A percentile compares a stretch with the other conserved stretches of the same genome.
phyloP scores from a whole-genome alignment of 2,329 filamentous ascomycete species.

The Arachnomyces sp. region DNA sequence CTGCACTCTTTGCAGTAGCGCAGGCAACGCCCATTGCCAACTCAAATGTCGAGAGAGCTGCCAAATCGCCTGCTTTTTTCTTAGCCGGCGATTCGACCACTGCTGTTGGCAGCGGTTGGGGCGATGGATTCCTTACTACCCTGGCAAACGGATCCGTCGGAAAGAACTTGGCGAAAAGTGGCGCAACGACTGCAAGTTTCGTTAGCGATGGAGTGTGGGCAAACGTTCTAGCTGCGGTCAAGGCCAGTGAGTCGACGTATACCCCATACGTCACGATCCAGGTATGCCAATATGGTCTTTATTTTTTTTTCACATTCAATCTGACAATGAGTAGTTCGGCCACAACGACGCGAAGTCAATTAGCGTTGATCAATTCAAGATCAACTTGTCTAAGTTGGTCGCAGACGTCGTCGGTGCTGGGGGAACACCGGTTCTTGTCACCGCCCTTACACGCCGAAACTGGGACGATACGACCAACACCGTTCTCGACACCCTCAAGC shows the following conservation, averaged over 20 bases:
- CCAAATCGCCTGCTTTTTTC: constrained; percentile 39
- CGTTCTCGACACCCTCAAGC: constrained; percentile 41
- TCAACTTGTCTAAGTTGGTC: constrained; percentile 44
- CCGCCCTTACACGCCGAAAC: constrained; percentile 47
- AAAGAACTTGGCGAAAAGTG: constrained; percentile 50
- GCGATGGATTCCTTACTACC: constrained; percentile 49
- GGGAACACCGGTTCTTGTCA: constrained; percentile 46
- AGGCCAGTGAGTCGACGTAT: constrained; percentile 30
- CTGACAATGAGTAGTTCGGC: too few relatives aligned
- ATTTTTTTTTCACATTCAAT: too few relatives aligned
- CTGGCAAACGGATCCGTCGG: constrained; percentile 45
- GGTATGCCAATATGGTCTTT: too few relatives aligned
- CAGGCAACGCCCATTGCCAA: too few relatives aligned
- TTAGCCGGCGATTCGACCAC: constrained; percentile 49
- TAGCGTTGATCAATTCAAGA: constrained; percentile 44
- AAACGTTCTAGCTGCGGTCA: constrained; percentile 39
- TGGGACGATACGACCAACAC: constrained; percentile 34
- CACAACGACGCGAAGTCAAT: constrained; percentile 55
- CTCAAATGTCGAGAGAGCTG: too few relatives aligned
- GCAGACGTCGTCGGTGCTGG: constrained; percentile 38
- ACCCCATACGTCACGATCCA: constrained; percentile 49
- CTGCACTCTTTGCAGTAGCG: too few relatives aligned
- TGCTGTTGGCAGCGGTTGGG: constrained; percentile 46
- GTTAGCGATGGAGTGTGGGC: constrained; percentile 51
- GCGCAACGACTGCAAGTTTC: constrained; percentile 51